Conservation (phyloP, 2,329 filamentous ascomycete species). For the Colletotrichum euphorbiae region DNA sequence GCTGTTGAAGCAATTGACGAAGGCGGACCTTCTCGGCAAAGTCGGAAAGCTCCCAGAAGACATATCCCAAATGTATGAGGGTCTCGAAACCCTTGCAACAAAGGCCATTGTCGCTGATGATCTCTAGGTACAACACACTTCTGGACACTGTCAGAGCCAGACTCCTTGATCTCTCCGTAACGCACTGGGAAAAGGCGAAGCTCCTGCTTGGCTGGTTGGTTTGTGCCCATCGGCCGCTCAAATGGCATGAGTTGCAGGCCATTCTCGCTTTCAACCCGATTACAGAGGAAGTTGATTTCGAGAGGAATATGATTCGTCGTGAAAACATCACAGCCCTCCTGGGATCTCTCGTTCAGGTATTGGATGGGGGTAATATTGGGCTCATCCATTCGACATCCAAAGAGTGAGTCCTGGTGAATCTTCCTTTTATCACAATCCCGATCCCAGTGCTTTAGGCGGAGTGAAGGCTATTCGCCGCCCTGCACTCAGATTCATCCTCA, state of each 20-base stretch:
- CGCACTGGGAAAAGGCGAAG: constrained; percentile 44
- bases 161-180: not conserved
- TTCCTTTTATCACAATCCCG: too few relatives aligned
- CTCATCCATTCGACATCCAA: constrained; percentile 54
- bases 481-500: too few relatives aligned
- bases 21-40: constrained; percentile 36
- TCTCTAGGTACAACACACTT: constrained; percentile 46
- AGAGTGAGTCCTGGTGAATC: constrained; percentile 43
- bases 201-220: constrained; percentile 54
- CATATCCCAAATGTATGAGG: not conserved
- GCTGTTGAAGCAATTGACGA: constrained; percentile 41
- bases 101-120: too few relatives aligned
- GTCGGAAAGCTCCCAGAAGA: constrained; percentile 32
- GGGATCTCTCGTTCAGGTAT: constrained; percentile 52
- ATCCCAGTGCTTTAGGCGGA: too few relatives aligned
- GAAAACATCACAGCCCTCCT: constrained; percentile 46
- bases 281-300: constrained; percentile 41
- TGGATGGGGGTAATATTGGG: constrained; percentile 47
- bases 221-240: constrained; percentile 53
- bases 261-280: constrained; percentile 46
- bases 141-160: constrained; percentile 38
- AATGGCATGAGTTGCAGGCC: constrained; percentile 55
- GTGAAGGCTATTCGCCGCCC: too few relatives aligned
- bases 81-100: too few relatives aligned
- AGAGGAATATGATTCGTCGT: constrained; percentile 39